These are phyloP conservation scores for Syncephalastrum monosporum DNA, from an alignment of 371 early-diverging fungal species.

Conservation along the genomic window DNA sequence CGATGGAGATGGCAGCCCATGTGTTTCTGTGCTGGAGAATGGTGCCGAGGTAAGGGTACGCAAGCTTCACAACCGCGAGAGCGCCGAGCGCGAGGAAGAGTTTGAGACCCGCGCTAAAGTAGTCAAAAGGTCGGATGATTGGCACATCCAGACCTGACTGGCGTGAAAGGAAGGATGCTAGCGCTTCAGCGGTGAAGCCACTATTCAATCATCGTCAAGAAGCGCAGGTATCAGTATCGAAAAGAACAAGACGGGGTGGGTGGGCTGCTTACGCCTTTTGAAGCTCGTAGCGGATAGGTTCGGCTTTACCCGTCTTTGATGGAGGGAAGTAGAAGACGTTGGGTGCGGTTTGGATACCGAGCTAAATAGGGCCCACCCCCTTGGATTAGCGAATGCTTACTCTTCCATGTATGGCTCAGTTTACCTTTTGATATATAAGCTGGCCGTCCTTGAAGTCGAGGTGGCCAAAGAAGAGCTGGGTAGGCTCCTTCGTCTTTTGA, in stretches of 20 bases:
- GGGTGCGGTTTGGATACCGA: slow-evolving; percentile 66
- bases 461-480: slow-evolving; percentile 64
- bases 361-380: slow-evolving; percentile 23
- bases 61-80: slow-evolving; percentile 35
- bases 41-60: slow-evolving; percentile 49
- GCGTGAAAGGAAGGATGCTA: slow-evolving; percentile 60
- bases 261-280: slow-evolving; percentile 22
- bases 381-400: too few species aligned
- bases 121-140: slow-evolving; percentile 49
- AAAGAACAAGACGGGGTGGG: background rate
- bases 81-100: slow-evolving; percentile 39
- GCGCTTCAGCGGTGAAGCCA: slow-evolving; percentile 67
- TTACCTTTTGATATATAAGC: slow-evolving; percentile 73
- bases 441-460: slow-evolving; percentile 75
- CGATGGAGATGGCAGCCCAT: slow-evolving; percentile 58
- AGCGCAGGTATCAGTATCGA: background rate
- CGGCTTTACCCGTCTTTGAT: slow-evolving; percentile 53
- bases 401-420: background rate
- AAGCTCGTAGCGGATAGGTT: slow-evolving; percentile 46
- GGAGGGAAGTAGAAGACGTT: slow-evolving; percentile 74
- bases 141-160: slow-evolving; percentile 40
- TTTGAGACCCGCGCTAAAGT: slow-evolving; percentile 39
- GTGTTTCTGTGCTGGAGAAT: slow-evolving; percentile 57
- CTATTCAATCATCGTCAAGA: slow-evolving; percentile 21
- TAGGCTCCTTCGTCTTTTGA: slow-evolving; percentile 46